Evolutionary conservation across 169 alveolate genomes (phyloP), one percentile per base, ranked within the genome.

Genomic region (Pseudocohnilembus persalinus): DNA sequence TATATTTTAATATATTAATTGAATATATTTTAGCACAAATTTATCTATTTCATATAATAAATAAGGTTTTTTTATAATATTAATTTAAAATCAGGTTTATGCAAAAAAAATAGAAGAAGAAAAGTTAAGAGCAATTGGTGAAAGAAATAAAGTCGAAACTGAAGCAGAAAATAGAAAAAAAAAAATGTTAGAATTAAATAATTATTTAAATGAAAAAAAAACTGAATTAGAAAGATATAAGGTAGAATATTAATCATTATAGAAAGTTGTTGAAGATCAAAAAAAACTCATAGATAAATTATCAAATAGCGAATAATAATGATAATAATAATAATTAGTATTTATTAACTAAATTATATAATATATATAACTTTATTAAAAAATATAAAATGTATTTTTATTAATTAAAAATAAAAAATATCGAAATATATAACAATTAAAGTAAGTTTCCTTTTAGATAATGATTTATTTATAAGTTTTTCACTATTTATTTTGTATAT

Each of bases 111-210:
- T 96, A 31, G 98, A 96, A 88, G 85, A 93, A n/a, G 97, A 94
- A 81, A 96, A 96, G 78, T 90, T 96, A 31, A 92, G 94, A 83
- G 97, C 98, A 11, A 92, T 96, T 27, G 98, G 98, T n/a, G 93
- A 95, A 68, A 92, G 97, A 87, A 93, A 94, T 89, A 92, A 90
- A 88, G 93, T 94, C 32, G 97, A 96, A 80, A 94, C 94, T 34
- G 98, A 96, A 81, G 92, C 91, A n/a, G 98, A 96, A 83, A 92
- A 92, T 73, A 81, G 97, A 68, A 92, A 94, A 83, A 94, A 94
- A 89, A 94, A 93, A 83, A 94, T 94, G 83, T 90, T 92, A 88
- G 98, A 96, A 76, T 88, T 95, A 73, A 88, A 90, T 83, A 90
- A 93, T 68, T 83, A 95, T 28, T 93, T 96, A 33, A 94, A 94